These are phyloP conservation scores for Alloteropsis angusta DNA, from an alignment of 202 grass and related monocot genomes.

Conservation along the genomic window DNA sequence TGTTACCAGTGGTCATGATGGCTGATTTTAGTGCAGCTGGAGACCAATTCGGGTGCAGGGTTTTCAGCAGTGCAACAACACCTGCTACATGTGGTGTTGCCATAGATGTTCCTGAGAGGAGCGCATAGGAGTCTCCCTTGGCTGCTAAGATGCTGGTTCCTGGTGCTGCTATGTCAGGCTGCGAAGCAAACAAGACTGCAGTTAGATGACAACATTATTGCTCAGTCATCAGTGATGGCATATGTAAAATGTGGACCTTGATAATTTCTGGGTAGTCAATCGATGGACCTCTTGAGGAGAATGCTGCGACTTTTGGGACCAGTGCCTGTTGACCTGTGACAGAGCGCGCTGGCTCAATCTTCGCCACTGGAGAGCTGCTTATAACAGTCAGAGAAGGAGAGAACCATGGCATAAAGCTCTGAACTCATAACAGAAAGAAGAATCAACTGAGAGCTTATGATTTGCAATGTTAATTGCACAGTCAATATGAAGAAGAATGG, in stretches of 20 bases:
- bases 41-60: slow-evolving; percentile 50
- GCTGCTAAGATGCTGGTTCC: slow-evolving; percentile 50
- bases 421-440: not conserved
- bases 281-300: slow-evolving; percentile 36
- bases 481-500: not conserved
- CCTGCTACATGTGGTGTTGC: slow-evolving; percentile 52
- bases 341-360: slow-evolving; percentile 1
- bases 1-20: slow-evolving; percentile 51
- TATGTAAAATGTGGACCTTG: not conserved
- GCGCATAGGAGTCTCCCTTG: not conserved
- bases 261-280: slow-evolving; percentile 7
- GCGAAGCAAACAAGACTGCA: not conserved
- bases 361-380: slow-evolving; percentile 4
- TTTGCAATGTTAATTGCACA: not conserved
- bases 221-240: not conserved
- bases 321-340: not conserved
- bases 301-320: slow-evolving; percentile 23
- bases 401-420: not conserved
- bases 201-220: not conserved
- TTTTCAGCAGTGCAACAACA: slow-evolving; percentile 42
- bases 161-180: slow-evolving; percentile 69
- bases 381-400: not conserved
- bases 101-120: slow-evolving; percentile 43
- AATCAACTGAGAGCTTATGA: too few species aligned
- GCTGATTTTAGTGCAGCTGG: slow-evolving; percentile 56